phyloP scores from a whole-genome alignment of 192 early-diverging fungal species.

The Coemansia sp. region DNA sequence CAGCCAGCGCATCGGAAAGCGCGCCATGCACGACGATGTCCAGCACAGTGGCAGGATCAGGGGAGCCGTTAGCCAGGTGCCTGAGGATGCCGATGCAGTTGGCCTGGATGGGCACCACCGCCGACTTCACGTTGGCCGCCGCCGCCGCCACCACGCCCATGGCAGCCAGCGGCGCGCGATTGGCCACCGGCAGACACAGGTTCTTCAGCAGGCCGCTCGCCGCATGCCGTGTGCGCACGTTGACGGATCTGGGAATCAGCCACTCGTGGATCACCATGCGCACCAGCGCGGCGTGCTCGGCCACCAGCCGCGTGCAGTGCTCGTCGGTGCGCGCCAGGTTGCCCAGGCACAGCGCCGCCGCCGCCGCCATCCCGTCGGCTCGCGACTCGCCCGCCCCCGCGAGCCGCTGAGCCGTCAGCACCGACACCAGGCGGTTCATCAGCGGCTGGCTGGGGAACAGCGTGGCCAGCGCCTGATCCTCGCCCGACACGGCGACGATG shows the following conservation, averaged over 20 bases:
- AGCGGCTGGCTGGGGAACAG: slow-evolving; percentile 29
- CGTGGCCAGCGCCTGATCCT: slow-evolving; percentile 30
- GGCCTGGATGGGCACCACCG: slow-evolving; percentile 47
- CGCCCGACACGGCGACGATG: slow-evolving; percentile 41
- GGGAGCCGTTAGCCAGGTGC: slow-evolving; percentile 18
- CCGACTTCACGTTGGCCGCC: slow-evolving; percentile 16
- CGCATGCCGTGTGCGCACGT: slow-evolving; percentile 57
- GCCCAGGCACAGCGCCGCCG: slow-evolving; percentile 64
- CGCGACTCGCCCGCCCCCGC: background rate
- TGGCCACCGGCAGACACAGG: slow-evolving; percentile 58
- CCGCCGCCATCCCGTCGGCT: slow-evolving; percentile 28
- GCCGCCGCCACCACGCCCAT: slow-evolving; percentile 27
- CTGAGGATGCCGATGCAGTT: slow-evolving; percentile 45
- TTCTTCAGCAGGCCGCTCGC: slow-evolving; percentile 68
- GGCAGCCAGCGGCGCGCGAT: slow-evolving; percentile 13
- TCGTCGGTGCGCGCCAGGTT: slow-evolving; percentile 72
- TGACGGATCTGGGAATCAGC: slow-evolving; percentile 48
- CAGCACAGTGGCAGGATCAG: background rate
- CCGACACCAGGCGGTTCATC: slow-evolving; percentile 13
- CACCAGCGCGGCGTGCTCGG: slow-evolving; percentile 56
- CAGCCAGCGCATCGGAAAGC: slow-evolving; percentile 17
- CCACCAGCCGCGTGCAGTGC: slow-evolving; percentile 63
- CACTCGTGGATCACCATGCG: slow-evolving; percentile 54
- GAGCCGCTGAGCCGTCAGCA: slow-evolving; percentile 10
- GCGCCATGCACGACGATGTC: slow-evolving; percentile 17